A percentile compares a stretch with the other conserved stretches of the same genome.
phyloP scores from a whole-genome alignment of 345 rosid species.

The Aquilaria malaccensis region DNA sequence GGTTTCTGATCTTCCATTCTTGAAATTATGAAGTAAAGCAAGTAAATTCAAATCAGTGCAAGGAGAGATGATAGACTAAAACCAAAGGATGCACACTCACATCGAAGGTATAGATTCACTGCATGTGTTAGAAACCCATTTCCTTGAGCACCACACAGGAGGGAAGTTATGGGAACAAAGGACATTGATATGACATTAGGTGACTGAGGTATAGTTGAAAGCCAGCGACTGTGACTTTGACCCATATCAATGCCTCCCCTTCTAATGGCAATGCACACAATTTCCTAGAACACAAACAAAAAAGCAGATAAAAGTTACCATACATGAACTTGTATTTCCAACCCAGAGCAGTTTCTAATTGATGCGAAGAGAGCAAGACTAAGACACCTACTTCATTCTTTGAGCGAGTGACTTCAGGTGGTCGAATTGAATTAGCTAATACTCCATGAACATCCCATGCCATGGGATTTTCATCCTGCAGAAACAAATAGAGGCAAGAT shows the following conservation, averaged over 20 bases:
- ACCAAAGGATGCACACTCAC: constrained; percentile 33
- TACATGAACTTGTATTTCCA: not conserved
- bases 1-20: too few relatives aligned
- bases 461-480: constrained; percentile 42
- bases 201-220: constrained; percentile 66
- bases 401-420: constrained; percentile 29
- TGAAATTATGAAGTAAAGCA: too few relatives aligned
- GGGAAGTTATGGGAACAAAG: constrained; percentile 87
- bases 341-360: not conserved
- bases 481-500: constrained; percentile 5
- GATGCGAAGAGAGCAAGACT: not conserved
- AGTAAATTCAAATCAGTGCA: not conserved
- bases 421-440: constrained; percentile 33
- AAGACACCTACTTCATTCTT: constrained; percentile 58
- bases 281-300: constrained; percentile 29
- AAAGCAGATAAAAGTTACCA: constrained; percentile 1
- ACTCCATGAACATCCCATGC: constrained; percentile 35
- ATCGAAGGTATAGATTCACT: constrained; percentile 82
- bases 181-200: constrained; percentile 91
- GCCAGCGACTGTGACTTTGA: constrained; percentile 84
- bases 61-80: constrained; percentile 1
- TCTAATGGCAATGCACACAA: constrained; percentile 40
- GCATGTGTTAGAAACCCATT: constrained; percentile 87
- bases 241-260: constrained; percentile 70
- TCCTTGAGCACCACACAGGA: constrained; percentile 73